phyloP scores from a whole-genome alignment of 2,329 filamentous ascomycete species.

The Pseudogymnoascus destructans region DNA sequence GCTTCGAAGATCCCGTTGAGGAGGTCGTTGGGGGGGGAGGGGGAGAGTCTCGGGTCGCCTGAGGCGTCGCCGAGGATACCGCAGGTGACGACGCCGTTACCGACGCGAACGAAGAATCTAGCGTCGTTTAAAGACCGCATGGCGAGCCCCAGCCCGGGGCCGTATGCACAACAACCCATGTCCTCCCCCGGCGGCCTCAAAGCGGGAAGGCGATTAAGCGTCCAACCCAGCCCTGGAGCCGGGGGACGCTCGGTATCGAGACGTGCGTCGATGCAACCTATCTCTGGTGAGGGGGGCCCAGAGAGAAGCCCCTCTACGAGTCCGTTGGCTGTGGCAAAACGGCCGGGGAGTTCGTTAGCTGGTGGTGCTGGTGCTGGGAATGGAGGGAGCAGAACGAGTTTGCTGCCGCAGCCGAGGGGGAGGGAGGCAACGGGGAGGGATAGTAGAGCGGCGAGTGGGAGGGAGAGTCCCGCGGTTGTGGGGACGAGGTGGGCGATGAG shows the following conservation, averaged over 20 bases:
- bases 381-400: background rate
- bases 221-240: background rate
- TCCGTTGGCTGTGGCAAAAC: background rate
- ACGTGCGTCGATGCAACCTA: background rate
- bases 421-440: background rate
- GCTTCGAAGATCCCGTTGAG: slow-evolving; percentile 25
- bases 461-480: background rate
- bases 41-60: slow-evolving; percentile 19
- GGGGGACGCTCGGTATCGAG: background rate
- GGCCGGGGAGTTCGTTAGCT: background rate
- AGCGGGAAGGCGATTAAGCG: background rate
- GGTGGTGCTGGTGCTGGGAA: background rate
- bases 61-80: background rate
- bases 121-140: slow-evolving; percentile 40
- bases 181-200: background rate
- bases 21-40: slow-evolving; percentile 21
- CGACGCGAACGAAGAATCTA: slow-evolving; percentile 9
- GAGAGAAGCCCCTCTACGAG: background rate
- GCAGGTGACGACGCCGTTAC: slow-evolving; percentile 18
- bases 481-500: background rate
- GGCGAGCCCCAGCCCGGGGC: slow-evolving; percentile 37
- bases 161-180: slow-evolving; percentile 32
- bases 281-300: background rate
- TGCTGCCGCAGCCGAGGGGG: background rate
- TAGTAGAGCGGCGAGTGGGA: background rate